These are phyloP conservation scores for maize (Zea mays) DNA, from an alignment of 176 grass and related monocot genomes.

Conservation along the genomic window Zm-B73-REFERENCE-NAM-5.0 NC_050098.1:127076501-127077000, in stretches of 20 bases:
- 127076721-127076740: conserved; percentile 69
- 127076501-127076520: background rate
- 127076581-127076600: conserved; percentile 42
- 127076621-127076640: conserved; percentile 18
- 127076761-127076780: conserved; percentile 65
- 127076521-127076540: conserved; percentile 19
- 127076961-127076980: conserved; percentile 59
- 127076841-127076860: conserved; percentile 62
- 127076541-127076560: no score
- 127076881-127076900: conserved; percentile 66
- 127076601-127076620: conserved; percentile 66
- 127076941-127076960: conserved; percentile 60
- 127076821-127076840: conserved; percentile 66
- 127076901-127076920: conserved; percentile 76
- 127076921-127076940: conserved; percentile 58
- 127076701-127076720: conserved; percentile 38
- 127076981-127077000: conserved; percentile 58
- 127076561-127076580: conserved; percentile 16
- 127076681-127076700: conserved; percentile 39
- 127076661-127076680: conserved; percentile 14
- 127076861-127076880: conserved; percentile 69
- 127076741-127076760: conserved; percentile 65
- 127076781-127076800: conserved; percentile 61
- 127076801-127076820: conserved; percentile 65
- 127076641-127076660: conserved; percentile 37